phyloP scores from a whole-genome alignment of 2,329 filamentous ascomycete species.

The Xylaria sp. region DNA sequence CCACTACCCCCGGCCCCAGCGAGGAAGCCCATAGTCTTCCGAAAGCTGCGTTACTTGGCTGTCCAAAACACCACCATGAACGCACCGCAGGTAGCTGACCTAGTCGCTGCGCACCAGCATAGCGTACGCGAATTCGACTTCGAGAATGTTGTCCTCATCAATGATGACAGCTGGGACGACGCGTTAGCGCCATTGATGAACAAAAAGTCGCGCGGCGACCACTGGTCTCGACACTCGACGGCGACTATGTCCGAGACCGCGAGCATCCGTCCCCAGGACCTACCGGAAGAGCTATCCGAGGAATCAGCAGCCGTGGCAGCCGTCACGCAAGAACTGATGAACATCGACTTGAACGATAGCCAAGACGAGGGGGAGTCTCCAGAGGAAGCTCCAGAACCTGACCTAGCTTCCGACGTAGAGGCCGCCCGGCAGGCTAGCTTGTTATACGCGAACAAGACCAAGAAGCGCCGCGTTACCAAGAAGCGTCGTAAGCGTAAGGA shows the following conservation, averaged over 20 bases:
- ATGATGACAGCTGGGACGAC: constrained; percentile 76
- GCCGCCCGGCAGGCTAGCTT: constrained; percentile 38
- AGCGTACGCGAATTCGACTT: constrained; percentile 80
- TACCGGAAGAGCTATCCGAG: constrained; percentile 44
- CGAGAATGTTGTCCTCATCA: constrained; percentile 70
- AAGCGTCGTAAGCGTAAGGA: constrained; percentile 37
- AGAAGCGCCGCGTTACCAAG: constrained; percentile 43
- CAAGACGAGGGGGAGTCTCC: constrained; percentile 38
- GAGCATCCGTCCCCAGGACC: constrained; percentile 28
- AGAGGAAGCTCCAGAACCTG: constrained; percentile 34
- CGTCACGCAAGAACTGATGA: constrained; percentile 54
- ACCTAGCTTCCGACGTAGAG: constrained; percentile 39
- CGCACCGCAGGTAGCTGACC: constrained; percentile 67
- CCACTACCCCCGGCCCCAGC: constrained; percentile 57
- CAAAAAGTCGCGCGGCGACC: constrained; percentile 45
- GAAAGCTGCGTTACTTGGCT: constrained; percentile 67
- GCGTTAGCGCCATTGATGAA: constrained; percentile 72
- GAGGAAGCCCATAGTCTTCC: constrained; percentile 65
- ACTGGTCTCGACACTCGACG: constrained; percentile 48
- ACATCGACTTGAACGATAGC: constrained; percentile 38
- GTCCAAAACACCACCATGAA: constrained; percentile 75
- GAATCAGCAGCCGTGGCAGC: constrained; percentile 59
- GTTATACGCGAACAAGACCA: constrained; percentile 37
- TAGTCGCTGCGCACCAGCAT: constrained; percentile 68
- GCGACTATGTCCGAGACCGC: constrained; percentile 37